Base-by-base conservation (phyloP, 2,329 filamentous ascomycete genomes). In the Penicillium sp. region DNA sequence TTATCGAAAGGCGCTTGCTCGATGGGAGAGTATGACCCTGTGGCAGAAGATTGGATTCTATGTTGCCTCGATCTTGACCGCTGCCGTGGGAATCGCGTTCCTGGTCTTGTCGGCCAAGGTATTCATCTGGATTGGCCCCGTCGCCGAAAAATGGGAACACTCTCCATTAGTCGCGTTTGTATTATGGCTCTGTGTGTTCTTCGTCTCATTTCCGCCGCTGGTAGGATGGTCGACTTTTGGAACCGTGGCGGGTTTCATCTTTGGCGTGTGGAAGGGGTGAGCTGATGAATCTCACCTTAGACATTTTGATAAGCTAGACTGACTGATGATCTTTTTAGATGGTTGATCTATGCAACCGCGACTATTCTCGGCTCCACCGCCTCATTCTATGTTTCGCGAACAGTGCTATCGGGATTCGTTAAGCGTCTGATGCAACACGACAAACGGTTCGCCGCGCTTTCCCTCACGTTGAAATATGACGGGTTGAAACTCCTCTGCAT, bases 401-500 rank as follows among this genome's bases (percentile, higher is more conserved):
- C 89, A 5, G 73, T 96, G 41, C 79, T 97, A 53, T 87, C 87
- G 60, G 77, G 76, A 42, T 92, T 92, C 69, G 92, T 97, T 26
- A 81, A 91, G 63, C 81, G 85, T 16, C 80, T 96, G 62, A 87
- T 96, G 45, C 89, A 89, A 51, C 80, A 82, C 60, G 93, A 99
- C 74, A 87, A 85, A 68, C 84, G 92, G 47, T 99, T 99, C 70
- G 85, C 94, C 9, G 94, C 94, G 4, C 81, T 99, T 24, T 84
- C 89, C 21, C 82, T 96, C 64, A 94, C 94, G 7, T 79, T 99
- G 56, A 90, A 95, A 59, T 86, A 89, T 66, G 94, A 99, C 66
- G 94, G 94, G 0, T 73, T 99, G 47, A 88, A 90, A 65, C 85
- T 97, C 49, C 80, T 99, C 42, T 86, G 90, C 57, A 95, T 94